Evolutionary conservation across 2,329 filamentous ascomycete species (phyloP).

Genomic region (Phyllosticta ampelicida): DNA sequence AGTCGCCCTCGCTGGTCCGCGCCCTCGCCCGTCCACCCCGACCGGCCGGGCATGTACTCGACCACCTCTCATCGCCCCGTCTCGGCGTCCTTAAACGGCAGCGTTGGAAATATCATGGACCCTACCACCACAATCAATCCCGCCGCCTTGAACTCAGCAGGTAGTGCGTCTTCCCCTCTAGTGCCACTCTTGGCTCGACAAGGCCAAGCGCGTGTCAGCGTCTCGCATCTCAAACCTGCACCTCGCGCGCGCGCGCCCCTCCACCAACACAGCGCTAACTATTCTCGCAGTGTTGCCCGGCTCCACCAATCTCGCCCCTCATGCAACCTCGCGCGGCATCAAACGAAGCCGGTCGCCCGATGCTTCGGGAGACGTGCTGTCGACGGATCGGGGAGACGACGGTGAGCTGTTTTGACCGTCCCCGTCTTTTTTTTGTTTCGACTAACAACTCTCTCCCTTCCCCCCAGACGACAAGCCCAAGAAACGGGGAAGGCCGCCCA

Average conservation of each 20-base stretch:
- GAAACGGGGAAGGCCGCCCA: slow-evolving; percentile 48
- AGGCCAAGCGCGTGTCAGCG: slow-evolving; percentile 4
- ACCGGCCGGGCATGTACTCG: slow-evolving; percentile 25
- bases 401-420: slow-evolving; percentile 18
- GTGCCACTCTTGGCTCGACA: slow-evolving; percentile 4
- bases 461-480: slow-evolving; percentile 25
- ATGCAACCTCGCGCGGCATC: slow-evolving; percentile 25
- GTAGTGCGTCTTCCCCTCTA: slow-evolving; percentile 17
- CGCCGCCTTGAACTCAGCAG: slow-evolving; percentile 27
- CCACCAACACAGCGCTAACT: background rate
- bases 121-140: slow-evolving; percentile 32
- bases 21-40: slow-evolving; percentile 4
- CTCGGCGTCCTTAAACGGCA: slow-evolving; percentile 28
- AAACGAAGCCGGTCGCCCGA: slow-evolving; percentile 34
- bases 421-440: background rate
- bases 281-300: slow-evolving; percentile 17
- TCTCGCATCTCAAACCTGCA: background rate
- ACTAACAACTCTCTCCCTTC: background rate
- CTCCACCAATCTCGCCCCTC: slow-evolving; percentile 21
- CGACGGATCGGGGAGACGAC: slow-evolving; percentile 22
- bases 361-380: slow-evolving; percentile 22
- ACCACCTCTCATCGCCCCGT: slow-evolving; percentile 26
- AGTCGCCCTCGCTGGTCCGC: background rate
- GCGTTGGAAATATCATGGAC: slow-evolving; percentile 31
- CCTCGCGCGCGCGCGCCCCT: background rate